A percentile compares a stretch with the other conserved stretches of the same genome.
These are phyloP conservation scores for Vigna mungo DNA, from an alignment of 306 rosid species.

Conservation along the genomic window DNA sequence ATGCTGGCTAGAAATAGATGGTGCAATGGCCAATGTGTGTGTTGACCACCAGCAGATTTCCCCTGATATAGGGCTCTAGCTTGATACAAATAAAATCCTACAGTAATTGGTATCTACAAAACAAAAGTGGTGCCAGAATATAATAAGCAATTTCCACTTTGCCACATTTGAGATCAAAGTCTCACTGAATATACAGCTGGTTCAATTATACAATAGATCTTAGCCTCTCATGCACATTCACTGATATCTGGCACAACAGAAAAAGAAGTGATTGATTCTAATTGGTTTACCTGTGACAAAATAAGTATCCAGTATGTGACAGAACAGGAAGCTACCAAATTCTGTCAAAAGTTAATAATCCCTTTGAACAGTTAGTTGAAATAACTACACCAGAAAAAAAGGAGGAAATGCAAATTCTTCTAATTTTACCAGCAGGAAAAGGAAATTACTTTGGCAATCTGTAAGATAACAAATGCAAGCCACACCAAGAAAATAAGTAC, in stretches of 20 bases:
- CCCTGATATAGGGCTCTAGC: slow-evolving; percentile 70
- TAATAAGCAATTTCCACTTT: slow-evolving; percentile 1
- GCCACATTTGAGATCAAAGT: not conserved
- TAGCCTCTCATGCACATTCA: not conserved
- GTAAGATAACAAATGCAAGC: slow-evolving; percentile 66
- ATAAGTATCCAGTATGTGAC: slow-evolving; percentile 64
- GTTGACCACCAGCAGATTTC: slow-evolving; percentile 56
- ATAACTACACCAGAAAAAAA: slow-evolving; percentile 12
- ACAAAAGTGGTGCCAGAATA: not conserved
- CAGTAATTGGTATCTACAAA: slow-evolving; percentile 73
- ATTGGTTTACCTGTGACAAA: slow-evolving; percentile 65
- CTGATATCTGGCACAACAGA: not conserved
- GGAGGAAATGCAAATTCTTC: not conserved
- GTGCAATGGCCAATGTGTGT: slow-evolving; percentile 54
- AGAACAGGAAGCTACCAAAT: slow-evolving; percentile 63
- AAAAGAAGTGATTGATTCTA: slow-evolving; percentile 1
- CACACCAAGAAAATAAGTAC: slow-evolving; percentile 79
- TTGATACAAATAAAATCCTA: slow-evolving; percentile 68
- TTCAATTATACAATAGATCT: not conserved
- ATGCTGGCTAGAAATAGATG: slow-evolving; percentile 59
- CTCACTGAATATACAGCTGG: too few relatives aligned
- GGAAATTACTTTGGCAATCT: slow-evolving; percentile 64
- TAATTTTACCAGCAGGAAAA: not conserved
- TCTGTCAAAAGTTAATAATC: slow-evolving; percentile 47
- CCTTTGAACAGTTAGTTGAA: slow-evolving; percentile 18